A percentile compares a stretch with the other conserved stretches of the same genome.
Conservation (phyloP, 495 filamentous ascomycete species). For the Xylaria acuta region DNA sequence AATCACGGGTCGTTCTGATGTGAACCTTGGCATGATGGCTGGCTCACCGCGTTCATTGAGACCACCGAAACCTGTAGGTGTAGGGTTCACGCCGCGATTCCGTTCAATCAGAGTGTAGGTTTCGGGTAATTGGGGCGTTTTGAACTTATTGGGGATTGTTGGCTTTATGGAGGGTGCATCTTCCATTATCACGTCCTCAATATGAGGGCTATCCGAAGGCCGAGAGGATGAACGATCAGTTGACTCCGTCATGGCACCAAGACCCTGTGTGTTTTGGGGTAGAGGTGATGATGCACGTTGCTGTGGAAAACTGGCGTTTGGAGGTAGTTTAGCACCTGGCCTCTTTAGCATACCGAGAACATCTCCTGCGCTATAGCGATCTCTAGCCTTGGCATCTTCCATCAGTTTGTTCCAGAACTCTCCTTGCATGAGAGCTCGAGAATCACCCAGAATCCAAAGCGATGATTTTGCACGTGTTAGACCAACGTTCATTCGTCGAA, state of each 20-base stretch:
- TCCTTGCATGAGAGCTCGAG: slow-evolving; percentile 80
- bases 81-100: slow-evolving; percentile 1
- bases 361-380: slow-evolving; percentile 78
- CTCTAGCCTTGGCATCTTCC: slow-evolving; percentile 73
- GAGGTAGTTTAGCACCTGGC: slow-evolving; percentile 37
- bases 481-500: slow-evolving; percentile 99
- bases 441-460: slow-evolving; percentile 93
- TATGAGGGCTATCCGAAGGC: background rate
- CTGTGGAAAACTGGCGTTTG: slow-evolving; percentile 25
- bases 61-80: slow-evolving; percentile 27
- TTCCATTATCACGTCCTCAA: slow-evolving; percentile 40
- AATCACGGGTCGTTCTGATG: slow-evolving; percentile 34
- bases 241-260: background rate
- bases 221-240: slow-evolving; percentile 5
- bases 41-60: slow-evolving; percentile 37
- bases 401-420: slow-evolving; percentile 90
- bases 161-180: slow-evolving; percentile 31
- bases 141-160: slow-evolving; percentile 31
- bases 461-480: slow-evolving; percentile 94
- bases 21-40: slow-evolving; percentile 29
- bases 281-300: slow-evolving; percentile 18
- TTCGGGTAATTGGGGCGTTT: slow-evolving; percentile 34
- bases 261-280: background rate
- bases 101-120: slow-evolving; percentile 35
- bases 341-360: slow-evolving; percentile 52